phyloP scores from a whole-genome alignment of 2,329 filamentous ascomycete species.

The Colletotrichum tropicale region DNA sequence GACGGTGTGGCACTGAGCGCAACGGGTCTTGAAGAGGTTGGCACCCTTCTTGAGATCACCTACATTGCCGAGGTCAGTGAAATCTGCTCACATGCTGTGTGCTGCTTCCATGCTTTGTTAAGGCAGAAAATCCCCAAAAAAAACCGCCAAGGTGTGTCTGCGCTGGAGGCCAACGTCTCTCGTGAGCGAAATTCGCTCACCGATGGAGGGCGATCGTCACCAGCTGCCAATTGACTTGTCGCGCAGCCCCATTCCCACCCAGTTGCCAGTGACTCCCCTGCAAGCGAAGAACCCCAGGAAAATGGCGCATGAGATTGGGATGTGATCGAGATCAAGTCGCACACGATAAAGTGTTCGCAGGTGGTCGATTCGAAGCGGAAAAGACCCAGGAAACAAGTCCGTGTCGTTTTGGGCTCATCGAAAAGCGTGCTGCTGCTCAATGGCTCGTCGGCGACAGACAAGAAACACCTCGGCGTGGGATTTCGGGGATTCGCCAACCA shows the following conservation, averaged over 20 bases:
- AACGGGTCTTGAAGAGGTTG: constrained; percentile 98
- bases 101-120: neutral
- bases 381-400: neutral
- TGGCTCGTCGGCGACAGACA: neutral
- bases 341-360: neutral
- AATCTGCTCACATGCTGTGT: neutral
- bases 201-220: neutral
- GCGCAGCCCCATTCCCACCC: neutral
- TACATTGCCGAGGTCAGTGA: constrained; percentile 39
- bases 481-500: constrained; percentile 10
- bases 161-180: neutral
- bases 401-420: neutral
- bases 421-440: neutral
- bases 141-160: neutral
- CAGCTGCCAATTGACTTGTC: neutral
- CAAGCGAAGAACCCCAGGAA: constrained; percentile 23
- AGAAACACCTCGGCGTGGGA: neutral
- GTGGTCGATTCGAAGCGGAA: neutral
- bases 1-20: constrained; percentile 97
- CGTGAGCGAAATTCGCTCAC: neutral
- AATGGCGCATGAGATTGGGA: constrained; percentile 34
- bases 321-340: neutral
- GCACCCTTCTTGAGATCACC: constrained; percentile 96
- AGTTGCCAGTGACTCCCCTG: neutral
- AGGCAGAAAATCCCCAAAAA: neutral